These are phyloP conservation scores for Lachnellula suecica DNA, from an alignment of 2,329 filamentous ascomycete species.

Conservation along the genomic window DNA sequence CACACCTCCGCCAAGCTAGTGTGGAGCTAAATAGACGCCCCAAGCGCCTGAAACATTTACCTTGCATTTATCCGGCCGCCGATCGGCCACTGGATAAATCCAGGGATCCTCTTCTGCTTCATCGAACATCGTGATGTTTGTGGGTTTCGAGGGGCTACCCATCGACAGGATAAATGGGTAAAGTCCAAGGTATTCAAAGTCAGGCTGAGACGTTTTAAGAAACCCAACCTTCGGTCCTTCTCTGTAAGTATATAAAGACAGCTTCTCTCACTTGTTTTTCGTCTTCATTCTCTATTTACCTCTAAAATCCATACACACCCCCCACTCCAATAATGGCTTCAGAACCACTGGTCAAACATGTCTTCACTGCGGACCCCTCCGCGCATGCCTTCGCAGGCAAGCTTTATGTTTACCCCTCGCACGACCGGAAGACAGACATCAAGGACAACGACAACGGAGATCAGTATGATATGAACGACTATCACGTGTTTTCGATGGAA, in stretches of 20 bases:
- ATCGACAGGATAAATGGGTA: not conserved
- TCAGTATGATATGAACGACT: constrained; percentile 83
- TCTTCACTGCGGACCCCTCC: constrained; percentile 79
- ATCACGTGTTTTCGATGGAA: constrained; percentile 70
- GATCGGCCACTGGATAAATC: not conserved
- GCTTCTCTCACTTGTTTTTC: not conserved
- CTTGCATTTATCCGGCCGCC: not conserved
- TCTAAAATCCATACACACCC: not conserved
- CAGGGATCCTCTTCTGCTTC: not conserved
- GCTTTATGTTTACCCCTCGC: constrained; percentile 78
- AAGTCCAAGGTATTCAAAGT: not conserved
- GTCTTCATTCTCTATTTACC: not conserved
- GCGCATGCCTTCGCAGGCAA: constrained; percentile 76
- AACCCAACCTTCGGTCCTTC: not conserved
- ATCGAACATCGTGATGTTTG: not conserved
- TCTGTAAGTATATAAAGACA: constrained; percentile 3
- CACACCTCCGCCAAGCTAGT: not conserved
- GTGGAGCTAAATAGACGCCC: not conserved
- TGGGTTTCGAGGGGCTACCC: not conserved
- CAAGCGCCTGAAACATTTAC: not conserved
- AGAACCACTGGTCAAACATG: constrained; percentile 38
- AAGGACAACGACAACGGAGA: constrained; percentile 80
- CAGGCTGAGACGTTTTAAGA: not conserved
- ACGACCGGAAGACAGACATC: constrained; percentile 75
- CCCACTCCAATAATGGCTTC: constrained; percentile 5